phyloP scores from a whole-genome alignment of 257 asterid species.

The Solanum stenotomum region DNA sequence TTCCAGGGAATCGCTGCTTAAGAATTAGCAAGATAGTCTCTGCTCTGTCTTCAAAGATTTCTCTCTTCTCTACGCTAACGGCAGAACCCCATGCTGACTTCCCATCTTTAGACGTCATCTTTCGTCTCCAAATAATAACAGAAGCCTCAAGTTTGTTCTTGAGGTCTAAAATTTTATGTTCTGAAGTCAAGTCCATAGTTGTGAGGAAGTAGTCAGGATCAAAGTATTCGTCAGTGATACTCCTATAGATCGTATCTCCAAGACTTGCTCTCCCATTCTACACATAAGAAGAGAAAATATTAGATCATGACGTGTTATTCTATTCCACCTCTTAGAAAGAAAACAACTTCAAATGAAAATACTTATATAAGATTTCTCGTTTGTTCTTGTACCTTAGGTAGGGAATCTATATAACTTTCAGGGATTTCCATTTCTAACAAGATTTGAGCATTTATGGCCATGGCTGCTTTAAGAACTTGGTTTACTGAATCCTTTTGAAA shows the following conservation, averaged over 20 bases:
- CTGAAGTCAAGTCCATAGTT: conserved; percentile 37
- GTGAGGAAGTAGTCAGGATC: conserved; percentile 53
- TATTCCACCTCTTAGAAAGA: not conserved
- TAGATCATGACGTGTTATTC: not conserved
- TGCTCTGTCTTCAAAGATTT: conserved; percentile 63
- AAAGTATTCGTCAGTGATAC: conserved; percentile 59
- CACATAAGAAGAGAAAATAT: not conserved
- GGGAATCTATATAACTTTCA: conserved; percentile 68
- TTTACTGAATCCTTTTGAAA: conserved; percentile 76
- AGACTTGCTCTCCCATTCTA: conserved; percentile 69
- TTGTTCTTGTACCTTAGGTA: conserved; percentile 60
- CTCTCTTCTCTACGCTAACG: conserved; percentile 62
- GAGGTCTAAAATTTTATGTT: conserved; percentile 60
- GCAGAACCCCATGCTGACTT: conserved; percentile 68
- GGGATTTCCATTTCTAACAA: conserved; percentile 75
- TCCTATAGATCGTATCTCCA: conserved; percentile 58
- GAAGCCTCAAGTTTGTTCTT: conserved; percentile 66
- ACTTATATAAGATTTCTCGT: not conserved
- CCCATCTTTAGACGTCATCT: conserved; percentile 50
- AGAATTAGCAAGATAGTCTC: conserved; percentile 57
- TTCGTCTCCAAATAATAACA: conserved; percentile 59
- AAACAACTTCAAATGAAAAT: not conserved
- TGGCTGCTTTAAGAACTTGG: conserved; percentile 89
- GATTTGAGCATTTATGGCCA: conserved; percentile 81
- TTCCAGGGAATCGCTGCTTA: conserved; percentile 83